Percentiles rank a stretch among this genome's conserved stretches.
These are phyloP conservation scores for Vitis rotundifolia DNA, from an alignment of 164 flowering plant genomes.

Conservation along the genomic window DNA sequence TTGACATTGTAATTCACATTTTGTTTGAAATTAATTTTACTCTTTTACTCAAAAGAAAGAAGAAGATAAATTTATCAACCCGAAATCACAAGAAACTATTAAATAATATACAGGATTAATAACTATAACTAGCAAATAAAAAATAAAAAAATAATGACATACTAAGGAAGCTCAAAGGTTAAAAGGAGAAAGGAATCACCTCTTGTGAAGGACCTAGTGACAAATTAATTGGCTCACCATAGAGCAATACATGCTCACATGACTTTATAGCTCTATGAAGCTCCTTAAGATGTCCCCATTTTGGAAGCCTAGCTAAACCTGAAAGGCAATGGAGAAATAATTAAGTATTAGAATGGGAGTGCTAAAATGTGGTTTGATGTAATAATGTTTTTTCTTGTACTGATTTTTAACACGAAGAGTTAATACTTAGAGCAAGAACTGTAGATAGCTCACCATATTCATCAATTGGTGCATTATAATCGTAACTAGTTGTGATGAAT, in stretches of 20 bases:
- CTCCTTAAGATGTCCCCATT: constrained; percentile 96
- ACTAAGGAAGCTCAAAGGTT: background rate
- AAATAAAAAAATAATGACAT: background rate
- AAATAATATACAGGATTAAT: background rate
- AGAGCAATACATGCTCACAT: constrained; percentile 68
- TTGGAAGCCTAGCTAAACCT: constrained; percentile 91
- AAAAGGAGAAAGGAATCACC: constrained; percentile 38
- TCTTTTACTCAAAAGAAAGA: no score
- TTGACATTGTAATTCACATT: no score
- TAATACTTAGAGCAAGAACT: background rate
- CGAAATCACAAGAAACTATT: background rate
- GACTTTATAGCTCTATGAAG: constrained; percentile 83
- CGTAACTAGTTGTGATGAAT: constrained; percentile 97
- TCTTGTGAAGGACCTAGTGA: constrained; percentile 81
- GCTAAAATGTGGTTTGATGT: background rate
- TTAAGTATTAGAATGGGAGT: background rate
- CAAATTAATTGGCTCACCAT: constrained; percentile 41
- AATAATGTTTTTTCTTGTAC: no score
- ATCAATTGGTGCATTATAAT: constrained; percentile 99
- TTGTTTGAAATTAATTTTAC: no score
- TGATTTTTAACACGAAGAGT: no score
- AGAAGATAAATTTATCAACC: background rate
- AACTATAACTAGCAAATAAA: background rate
- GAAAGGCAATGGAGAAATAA: constrained; percentile 17
- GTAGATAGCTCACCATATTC: constrained; percentile 71